Conservation (phyloP, 164 flowering plant genomes). For the Magnolia officinalis region DNA sequence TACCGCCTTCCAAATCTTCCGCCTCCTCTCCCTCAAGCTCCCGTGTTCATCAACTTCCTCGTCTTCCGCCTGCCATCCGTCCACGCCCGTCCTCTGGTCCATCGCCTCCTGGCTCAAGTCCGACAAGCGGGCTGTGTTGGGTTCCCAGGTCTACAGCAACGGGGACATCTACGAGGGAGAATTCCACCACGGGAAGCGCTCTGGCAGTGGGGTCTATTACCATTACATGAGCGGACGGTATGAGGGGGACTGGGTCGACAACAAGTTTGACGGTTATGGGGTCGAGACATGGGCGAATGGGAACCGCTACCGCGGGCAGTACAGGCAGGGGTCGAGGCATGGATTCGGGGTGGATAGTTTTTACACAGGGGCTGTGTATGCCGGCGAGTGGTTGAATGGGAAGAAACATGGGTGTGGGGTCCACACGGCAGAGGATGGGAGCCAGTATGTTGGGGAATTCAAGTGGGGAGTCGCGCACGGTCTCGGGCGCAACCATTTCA, state of each 20-base stretch:
- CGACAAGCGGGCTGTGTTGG: slow-evolving; percentile 36
- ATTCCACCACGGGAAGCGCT: slow-evolving; percentile 72
- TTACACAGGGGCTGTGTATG: too few relatives aligned
- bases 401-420: too few relatives aligned
- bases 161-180: slow-evolving; percentile 87
- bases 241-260: slow-evolving; percentile 87
- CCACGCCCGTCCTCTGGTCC: slow-evolving; percentile 58
- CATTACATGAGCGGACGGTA: slow-evolving; percentile 72
- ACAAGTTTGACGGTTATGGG: slow-evolving; percentile 75
- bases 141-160: slow-evolving; percentile 51
- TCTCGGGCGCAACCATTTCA: too few relatives aligned
- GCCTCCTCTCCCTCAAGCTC: not conserved
- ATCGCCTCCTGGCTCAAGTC: slow-evolving; percentile 59
- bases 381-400: too few relatives aligned
- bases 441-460: too few relatives aligned
- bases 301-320: slow-evolving; percentile 77
- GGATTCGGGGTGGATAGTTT: too few relatives aligned
- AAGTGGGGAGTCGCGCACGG: too few relatives aligned
- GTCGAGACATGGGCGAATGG: slow-evolving; percentile 88
- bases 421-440: too few relatives aligned
- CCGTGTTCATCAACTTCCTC: slow-evolving; percentile 10
- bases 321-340: too few relatives aligned
- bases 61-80: not conserved
- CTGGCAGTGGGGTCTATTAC: slow-evolving; percentile 82
- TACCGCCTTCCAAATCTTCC: too few relatives aligned